Percentiles rank a stretch among this genome's conserved stretches.
phyloP scores from a whole-genome alignment of 768 basidiomycete species.

The Saitozyma sp. region DNA sequence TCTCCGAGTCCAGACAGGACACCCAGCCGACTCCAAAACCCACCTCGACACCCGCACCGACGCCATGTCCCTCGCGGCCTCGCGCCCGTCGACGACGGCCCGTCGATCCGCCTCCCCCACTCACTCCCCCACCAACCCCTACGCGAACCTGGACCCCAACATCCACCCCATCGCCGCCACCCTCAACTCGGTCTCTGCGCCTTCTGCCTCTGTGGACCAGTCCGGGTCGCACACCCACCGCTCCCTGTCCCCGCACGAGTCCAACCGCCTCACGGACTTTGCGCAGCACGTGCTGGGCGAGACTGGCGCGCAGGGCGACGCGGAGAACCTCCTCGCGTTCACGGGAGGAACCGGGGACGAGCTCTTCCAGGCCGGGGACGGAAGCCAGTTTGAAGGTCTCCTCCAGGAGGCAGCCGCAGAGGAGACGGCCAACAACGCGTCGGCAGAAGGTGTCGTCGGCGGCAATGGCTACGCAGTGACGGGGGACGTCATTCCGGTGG shows the following conservation, averaged over 20 bases:
- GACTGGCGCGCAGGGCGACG: constrained; percentile 2
- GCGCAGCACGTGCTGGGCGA: constrained; percentile 30
- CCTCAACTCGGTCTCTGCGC: not conserved
- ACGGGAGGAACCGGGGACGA: not conserved
- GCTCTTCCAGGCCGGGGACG: constrained; percentile 9
- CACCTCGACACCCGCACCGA: no score
- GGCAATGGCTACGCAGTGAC: constrained; percentile 3
- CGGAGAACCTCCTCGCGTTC: constrained; percentile 20
- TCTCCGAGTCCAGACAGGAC: no score
- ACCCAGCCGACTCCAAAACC: no score
- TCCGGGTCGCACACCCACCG: not conserved
- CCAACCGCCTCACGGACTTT: constrained; percentile 31
- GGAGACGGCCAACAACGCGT: constrained; percentile 1
- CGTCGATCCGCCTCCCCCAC: constrained; percentile 3
- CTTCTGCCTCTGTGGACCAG: no score
- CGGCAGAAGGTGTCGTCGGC: not conserved
- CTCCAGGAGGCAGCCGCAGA: constrained; percentile 10
- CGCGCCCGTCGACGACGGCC: not conserved
- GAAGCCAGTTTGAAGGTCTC: not conserved
- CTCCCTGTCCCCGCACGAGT: constrained; percentile 2
- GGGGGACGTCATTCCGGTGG: not conserved
- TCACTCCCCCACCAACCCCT: constrained; percentile 5
- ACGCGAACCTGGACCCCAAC: constrained; percentile 19
- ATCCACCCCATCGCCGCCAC: constrained; percentile 16
- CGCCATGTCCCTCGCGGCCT: no score